Evolutionary conservation across 2,329 filamentous ascomycete species (phyloP).

Genomic region (Thelonectria discophora): DNA sequence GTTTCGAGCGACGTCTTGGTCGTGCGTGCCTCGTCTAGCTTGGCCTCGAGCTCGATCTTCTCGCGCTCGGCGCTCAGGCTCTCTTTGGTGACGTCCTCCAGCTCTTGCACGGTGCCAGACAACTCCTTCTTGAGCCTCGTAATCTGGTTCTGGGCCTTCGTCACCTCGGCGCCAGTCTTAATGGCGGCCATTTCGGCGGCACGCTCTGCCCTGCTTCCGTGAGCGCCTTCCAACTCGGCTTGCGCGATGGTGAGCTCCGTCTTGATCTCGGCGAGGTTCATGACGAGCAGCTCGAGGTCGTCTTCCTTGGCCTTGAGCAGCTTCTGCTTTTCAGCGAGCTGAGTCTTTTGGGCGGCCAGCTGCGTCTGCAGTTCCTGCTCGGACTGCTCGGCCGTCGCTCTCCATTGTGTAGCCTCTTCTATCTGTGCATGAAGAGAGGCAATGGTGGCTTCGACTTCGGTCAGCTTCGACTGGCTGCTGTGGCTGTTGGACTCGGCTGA

Average conservation of each 20-base stretch:
- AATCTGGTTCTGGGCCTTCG: conserved; percentile 58
- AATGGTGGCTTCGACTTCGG: conserved; percentile 44
- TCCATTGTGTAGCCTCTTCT: conserved; percentile 42
- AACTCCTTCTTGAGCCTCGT: conserved; percentile 62
- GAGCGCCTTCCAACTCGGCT: conserved; percentile 69
- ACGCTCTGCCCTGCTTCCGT: conserved; percentile 66
- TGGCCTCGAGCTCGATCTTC: conserved; percentile 54
- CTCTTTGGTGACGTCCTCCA: conserved; percentile 63
- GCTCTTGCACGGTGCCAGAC: conserved; percentile 58
- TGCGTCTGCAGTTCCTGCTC: conserved; percentile 40
- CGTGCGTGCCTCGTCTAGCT: conserved; percentile 44
- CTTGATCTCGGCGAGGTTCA: conserved; percentile 66
- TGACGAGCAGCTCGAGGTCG: conserved; percentile 60
- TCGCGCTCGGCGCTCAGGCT: conserved; percentile 60
- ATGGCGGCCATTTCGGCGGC: conserved; percentile 66
- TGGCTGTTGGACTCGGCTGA: conserved; percentile 51
- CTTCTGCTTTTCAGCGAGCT: conserved; percentile 50
- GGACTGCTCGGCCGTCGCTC: conserved; percentile 42
- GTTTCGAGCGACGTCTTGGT: conserved; percentile 34
- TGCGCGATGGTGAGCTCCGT: conserved; percentile 68
- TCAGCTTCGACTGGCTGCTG: conserved; percentile 47
- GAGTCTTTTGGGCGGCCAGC: conserved; percentile 32
- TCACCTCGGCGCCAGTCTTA: conserved; percentile 57
- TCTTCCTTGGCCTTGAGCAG: conserved; percentile 59
- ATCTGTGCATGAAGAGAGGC: conserved; percentile 42